Conservation (phyloP, 2,329 filamentous ascomycete species). For the Tolypocladium cylindrosporum region DNA sequence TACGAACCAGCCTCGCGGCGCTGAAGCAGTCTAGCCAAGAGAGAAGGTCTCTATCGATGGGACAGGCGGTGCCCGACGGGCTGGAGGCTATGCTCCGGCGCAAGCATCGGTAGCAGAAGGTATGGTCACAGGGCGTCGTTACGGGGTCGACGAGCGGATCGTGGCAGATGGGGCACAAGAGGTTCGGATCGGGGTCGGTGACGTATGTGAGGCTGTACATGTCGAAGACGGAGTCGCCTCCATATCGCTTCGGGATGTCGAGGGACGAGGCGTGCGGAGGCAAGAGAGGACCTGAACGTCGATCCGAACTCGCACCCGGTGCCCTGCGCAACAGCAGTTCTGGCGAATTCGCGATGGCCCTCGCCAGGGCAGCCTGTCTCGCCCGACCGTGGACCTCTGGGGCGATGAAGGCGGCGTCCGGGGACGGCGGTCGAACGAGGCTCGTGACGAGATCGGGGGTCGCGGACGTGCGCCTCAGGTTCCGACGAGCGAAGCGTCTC, state of each 20-base stretch:
- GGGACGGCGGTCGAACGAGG: conserved; percentile 26
- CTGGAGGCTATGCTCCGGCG: conserved; percentile 29
- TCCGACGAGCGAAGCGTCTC: conserved; percentile 25
- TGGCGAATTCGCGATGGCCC: conserved; percentile 3
- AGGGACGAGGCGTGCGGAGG: conserved; percentile 27
- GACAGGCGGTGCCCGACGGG: conserved; percentile 35
- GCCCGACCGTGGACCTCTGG: conserved; percentile 14
- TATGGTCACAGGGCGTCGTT: conserved; percentile 54
- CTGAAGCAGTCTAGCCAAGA: conserved; percentile 29
- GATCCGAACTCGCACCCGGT: conserved; percentile 14
- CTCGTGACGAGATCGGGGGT: conserved; percentile 30
- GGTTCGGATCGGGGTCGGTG: conserved; percentile 32
- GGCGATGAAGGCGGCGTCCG: conserved; percentile 22
- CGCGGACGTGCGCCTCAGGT: conserved; percentile 21
- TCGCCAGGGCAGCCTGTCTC: conserved; percentile 8
- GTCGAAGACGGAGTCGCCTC: conserved; percentile 30
- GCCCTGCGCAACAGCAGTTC: conserved; percentile 8
- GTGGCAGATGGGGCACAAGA: conserved; percentile 48
- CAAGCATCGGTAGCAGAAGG: conserved; percentile 53
- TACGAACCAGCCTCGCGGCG: conserved; percentile 39
- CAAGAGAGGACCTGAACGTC: conserved; percentile 22
- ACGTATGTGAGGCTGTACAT: conserved; percentile 35
- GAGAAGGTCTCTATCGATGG: conserved; percentile 44
- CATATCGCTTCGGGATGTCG: conserved; percentile 26
- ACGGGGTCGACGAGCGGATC: conserved; percentile 50